Base-by-base conservation (phyloP, 2,329 filamentous ascomycete genomes). In the Phaeomoniella chlamydospora region DNA sequence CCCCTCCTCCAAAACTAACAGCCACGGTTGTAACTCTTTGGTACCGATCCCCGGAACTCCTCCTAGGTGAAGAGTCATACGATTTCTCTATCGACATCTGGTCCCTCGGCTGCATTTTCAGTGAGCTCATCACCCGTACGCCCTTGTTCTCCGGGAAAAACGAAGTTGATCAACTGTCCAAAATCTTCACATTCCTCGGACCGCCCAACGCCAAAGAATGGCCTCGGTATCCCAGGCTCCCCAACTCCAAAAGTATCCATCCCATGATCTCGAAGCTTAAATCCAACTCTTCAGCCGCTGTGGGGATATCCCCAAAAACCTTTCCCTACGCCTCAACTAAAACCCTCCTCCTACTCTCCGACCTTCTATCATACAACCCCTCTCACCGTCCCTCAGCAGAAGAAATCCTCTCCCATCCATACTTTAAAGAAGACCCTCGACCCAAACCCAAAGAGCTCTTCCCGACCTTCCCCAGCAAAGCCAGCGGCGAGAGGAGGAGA, bases 61-160 rank as follows among this genome's bases (percentile, higher is more conserved):
- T 98, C 2, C 74, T 96, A 3, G 90, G 90, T 4, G 67, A 82
- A 0, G 71, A 72, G 22, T 70, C 68, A 12, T 98, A 98, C 61
- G 77, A 71, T 40, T 62, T 69, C 1, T 73, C 81, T 41, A 69
- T 96, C 47, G 90, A 96, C 59, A 81, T 96, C 70, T 98, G 90
- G 90, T 92, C 82, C 58, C 65, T 96, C 3, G 90, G 90, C 10
- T 96, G 90, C 60, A 86, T 98, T 51, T 93, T 98, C 52, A 88
- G 79, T 41, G 90, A 98, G 62, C 70, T 98, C 3, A 67, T 96
- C 14, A 78, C 75, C 22, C 80, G 84, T 43, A 78, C 87, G 43
- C 85, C 88, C 0, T 56, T 96, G 2, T 66, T 98, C 1, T 84
- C 85, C 49, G 88, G 87, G 34, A 80, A 77, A 51, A 94, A 93